phyloP scores from a whole-genome alignment of 2,329 filamentous ascomycete genomes.

The Thelonectria blattea region DNA sequence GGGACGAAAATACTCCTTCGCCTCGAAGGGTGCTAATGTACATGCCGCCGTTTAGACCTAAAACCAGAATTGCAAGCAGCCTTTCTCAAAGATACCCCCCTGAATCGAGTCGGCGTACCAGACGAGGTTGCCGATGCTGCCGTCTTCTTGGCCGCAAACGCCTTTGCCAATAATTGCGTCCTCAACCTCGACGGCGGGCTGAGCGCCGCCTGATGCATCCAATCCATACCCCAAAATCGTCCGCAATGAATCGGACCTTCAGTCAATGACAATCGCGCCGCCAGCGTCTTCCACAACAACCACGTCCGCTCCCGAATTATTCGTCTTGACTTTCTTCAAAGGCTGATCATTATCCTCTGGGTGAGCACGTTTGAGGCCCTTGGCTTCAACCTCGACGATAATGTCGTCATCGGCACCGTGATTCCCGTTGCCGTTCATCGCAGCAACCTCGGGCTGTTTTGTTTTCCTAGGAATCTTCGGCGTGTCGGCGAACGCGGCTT shows the following conservation, averaged over 20 bases:
- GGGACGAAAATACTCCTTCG: slow-evolving; percentile 13
- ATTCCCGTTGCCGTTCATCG: slow-evolving; percentile 50
- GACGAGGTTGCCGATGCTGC: slow-evolving; percentile 84
- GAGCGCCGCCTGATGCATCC: slow-evolving; percentile 63
- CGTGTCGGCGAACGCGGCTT: slow-evolving; percentile 50
- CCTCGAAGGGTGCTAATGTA: slow-evolving; percentile 47
- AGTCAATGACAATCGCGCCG: slow-evolving; percentile 72
- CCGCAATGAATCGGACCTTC: slow-evolving; percentile 32
- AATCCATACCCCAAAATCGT: slow-evolving; percentile 18
- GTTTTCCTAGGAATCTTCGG: slow-evolving; percentile 60
- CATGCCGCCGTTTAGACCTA: slow-evolving; percentile 43
- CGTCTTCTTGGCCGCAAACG: slow-evolving; percentile 76
- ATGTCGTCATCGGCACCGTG: slow-evolving; percentile 44
- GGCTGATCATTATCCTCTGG: slow-evolving; percentile 50
- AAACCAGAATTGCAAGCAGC: slow-evolving; percentile 46
- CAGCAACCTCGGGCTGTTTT: slow-evolving; percentile 47
- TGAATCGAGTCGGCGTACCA: slow-evolving; percentile 67
- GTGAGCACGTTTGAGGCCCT: slow-evolving; percentile 54
- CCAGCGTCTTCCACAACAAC: slow-evolving; percentile 60
- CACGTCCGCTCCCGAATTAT: slow-evolving; percentile 46
- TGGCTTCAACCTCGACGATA: slow-evolving; percentile 34
- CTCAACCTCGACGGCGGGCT: slow-evolving; percentile 86
- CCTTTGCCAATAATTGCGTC: slow-evolving; percentile 86
- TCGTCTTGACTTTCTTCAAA: slow-evolving; percentile 57
- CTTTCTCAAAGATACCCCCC: slow-evolving; percentile 63